Percentiles rank a stretch among this genome's conserved stretches.
Evolutionary conservation across 2,329 filamentous ascomycete species (phyloP).

Genomic region (Exserohilum turcica): DNA sequence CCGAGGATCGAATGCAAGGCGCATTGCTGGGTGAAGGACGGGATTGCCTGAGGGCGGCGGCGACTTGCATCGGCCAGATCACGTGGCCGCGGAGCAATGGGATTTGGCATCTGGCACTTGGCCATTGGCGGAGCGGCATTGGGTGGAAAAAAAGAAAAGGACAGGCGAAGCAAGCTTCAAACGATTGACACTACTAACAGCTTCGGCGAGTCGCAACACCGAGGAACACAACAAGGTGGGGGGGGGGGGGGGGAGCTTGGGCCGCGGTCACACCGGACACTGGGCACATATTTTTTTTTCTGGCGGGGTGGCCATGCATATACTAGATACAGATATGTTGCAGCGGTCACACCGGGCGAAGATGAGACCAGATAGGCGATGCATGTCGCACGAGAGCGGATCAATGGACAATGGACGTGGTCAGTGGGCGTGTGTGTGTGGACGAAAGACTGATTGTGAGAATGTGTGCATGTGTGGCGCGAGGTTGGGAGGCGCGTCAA

Average conservation of each 20-base stretch:
- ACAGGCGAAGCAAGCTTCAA: neutral
- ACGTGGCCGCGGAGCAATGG: neutral
- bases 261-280: conserved; percentile 1
- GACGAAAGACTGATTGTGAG: too few relatives aligned
- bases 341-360: too few relatives aligned
- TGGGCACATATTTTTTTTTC: neutral
- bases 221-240: neutral
- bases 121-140: neutral
- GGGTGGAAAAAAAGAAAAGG: neutral
- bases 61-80: neutral
- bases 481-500: neutral
- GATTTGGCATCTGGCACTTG: conserved; percentile 6
- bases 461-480: neutral
- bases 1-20: neutral
- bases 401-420: neutral
- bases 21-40: neutral
- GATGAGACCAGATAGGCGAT: neutral
- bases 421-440: neutral
- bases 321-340: neutral
- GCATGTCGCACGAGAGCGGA: conserved; percentile 3
- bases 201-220: neutral
- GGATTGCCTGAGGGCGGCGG: neutral
- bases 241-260: neutral
- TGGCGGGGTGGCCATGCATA: neutral
- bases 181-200: neutral